A percentile compares a stretch with the other conserved stretches of the same genome.
Evolutionary conservation across 306 rosid genomes (phyloP).

Genomic region (Cicer cuneatum): DNA sequence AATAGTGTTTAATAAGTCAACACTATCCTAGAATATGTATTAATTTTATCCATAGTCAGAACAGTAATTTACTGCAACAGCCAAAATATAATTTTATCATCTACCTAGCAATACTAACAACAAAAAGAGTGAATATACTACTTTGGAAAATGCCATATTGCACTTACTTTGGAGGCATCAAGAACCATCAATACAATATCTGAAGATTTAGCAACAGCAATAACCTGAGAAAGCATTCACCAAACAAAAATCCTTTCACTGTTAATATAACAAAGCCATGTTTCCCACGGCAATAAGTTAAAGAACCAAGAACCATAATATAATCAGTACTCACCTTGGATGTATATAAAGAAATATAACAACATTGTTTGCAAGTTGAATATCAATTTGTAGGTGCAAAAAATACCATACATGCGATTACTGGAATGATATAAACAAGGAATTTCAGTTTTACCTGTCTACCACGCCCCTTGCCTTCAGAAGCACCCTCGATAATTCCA

Average conservation of each 20-base stretch:
- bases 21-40: constrained; percentile 2
- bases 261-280: constrained; percentile 39
- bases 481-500: constrained; percentile 99
- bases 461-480: constrained; percentile 99
- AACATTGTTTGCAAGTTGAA: constrained; percentile 14
- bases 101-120: constrained; percentile 27
- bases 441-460: constrained; percentile 75
- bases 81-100: constrained; percentile 30
- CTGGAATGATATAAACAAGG: constrained; percentile 32
- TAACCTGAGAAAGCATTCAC: constrained; percentile 71
- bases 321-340: not conserved
- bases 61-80: constrained; percentile 15
- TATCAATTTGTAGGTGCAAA: constrained; percentile 19
- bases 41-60: not conserved
- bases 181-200: constrained; percentile 97
- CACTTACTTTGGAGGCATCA: constrained; percentile 95
- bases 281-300: constrained; percentile 35
- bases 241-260: constrained; percentile 29
- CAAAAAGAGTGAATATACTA: constrained; percentile 30
- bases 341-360: constrained; percentile 18
- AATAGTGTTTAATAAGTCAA: not conserved
- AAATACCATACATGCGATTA: not conserved
- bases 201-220: constrained; percentile 99
- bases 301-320: constrained; percentile 26
- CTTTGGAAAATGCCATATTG: not conserved